These are phyloP conservation scores for Fraxinus pennsylvanica DNA, from an alignment of 257 asterid genomes.

Conservation along the genomic window DNA sequence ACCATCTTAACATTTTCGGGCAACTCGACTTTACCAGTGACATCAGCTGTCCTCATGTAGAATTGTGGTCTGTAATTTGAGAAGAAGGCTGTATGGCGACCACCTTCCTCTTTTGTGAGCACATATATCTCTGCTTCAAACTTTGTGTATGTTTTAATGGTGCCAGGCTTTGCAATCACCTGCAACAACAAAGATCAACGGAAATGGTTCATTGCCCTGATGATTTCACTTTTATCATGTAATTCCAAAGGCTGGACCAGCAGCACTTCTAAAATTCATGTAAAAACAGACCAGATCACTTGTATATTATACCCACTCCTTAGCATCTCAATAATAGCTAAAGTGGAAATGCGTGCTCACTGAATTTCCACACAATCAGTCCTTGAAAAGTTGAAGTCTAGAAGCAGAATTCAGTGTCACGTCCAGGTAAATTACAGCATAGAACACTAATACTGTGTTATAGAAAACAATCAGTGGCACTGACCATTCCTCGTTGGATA, in stretches of 20 bases:
- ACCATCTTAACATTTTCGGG: constrained; percentile 99
- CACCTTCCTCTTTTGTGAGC: constrained; percentile 98
- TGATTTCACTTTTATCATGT: not conserved
- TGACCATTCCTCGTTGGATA: constrained; percentile 85
- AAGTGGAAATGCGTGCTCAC: not conserved
- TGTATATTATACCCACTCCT: not conserved
- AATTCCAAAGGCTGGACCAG: not conserved
- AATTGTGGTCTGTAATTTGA: constrained; percentile 95
- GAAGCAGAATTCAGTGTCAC: not conserved
- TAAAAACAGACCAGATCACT: not conserved
- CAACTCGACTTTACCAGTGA: constrained; percentile 93
- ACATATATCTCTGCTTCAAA: constrained; percentile 98
- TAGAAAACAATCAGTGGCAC: constrained; percentile 27
- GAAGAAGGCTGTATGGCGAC: constrained; percentile 98
- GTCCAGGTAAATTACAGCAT: constrained; percentile 3
- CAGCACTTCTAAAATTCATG: not conserved
- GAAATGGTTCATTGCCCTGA: not conserved
- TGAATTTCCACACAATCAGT: not conserved
- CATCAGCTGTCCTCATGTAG: constrained; percentile 96
- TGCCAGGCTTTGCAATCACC: constrained; percentile 93
- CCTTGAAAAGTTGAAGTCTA: not conserved
- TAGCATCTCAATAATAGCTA: not conserved
- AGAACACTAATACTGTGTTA: not conserved
- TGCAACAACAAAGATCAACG: constrained; percentile 25
- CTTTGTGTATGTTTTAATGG: constrained; percentile 79